phyloP scores from a whole-genome alignment of 129 eudicot species.

The Dittrichia graveolens region DNA sequence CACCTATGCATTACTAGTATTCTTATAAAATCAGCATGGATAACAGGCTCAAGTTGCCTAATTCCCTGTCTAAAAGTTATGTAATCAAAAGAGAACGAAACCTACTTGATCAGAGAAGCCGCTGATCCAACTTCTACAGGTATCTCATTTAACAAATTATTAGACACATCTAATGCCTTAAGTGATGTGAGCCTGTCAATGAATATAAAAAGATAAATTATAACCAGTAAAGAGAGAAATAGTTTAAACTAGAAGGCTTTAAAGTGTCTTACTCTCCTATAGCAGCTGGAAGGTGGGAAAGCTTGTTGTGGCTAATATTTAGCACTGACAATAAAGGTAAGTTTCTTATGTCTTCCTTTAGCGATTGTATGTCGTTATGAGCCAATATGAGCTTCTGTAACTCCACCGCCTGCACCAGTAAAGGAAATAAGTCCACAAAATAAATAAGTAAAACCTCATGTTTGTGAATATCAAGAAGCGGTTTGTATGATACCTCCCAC shows the following conservation, averaged over 20 bases:
- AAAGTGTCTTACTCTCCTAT: conserved; percentile 80
- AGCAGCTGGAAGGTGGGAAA: conserved; percentile 80
- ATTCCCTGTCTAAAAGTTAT: background rate
- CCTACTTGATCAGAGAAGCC: conserved; percentile 84
- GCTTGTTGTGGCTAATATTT: conserved; percentile 90
- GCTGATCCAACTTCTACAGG: conserved; percentile 88
- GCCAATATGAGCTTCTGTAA: conserved; percentile 95
- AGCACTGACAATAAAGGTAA: conserved; percentile 65
- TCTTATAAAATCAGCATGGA: background rate
- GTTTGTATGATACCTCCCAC: conserved; percentile 81
- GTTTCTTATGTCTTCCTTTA: conserved; percentile 84
- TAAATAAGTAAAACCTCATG: background rate
- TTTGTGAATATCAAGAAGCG: background rate
- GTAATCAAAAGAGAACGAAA: conserved; percentile 1
- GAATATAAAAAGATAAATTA: background rate
- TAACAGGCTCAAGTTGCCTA: background rate
- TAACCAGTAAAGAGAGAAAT: conserved; percentile 1
- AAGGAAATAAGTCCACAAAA: background rate
- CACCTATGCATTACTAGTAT: conserved; percentile 1
- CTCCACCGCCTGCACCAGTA: conserved; percentile 74
- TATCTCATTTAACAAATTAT: conserved; percentile 50
- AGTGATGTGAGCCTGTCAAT: conserved; percentile 70
- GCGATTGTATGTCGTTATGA: conserved; percentile 74
- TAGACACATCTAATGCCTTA: conserved; percentile 80
- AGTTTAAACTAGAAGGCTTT: background rate